Conservation (phyloP, 805 yeast genomes). For the Kuraishia hungarica region DNA sequence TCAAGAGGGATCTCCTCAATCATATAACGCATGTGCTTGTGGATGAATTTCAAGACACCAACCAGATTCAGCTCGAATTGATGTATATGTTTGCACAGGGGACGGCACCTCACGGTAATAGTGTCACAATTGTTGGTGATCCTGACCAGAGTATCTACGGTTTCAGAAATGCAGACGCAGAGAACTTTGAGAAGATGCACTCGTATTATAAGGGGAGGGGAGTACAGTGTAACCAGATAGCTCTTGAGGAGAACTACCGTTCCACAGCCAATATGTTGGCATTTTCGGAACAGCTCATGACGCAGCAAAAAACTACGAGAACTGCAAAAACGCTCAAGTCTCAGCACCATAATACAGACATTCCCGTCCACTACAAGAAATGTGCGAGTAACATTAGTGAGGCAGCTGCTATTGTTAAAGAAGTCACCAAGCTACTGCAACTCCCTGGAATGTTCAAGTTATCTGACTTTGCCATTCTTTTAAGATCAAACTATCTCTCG, state of each 20-base stretch:
- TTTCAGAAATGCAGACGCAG: slow-evolving; percentile 70
- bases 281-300: slow-evolving; percentile 58
- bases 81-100: slow-evolving; percentile 35
- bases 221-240: slow-evolving; percentile 1
- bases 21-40: slow-evolving; percentile 65
- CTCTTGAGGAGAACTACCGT: slow-evolving; percentile 53
- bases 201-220: slow-evolving; percentile 15
- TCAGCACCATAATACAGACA: slow-evolving; percentile 26
- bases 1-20: slow-evolving; percentile 31
- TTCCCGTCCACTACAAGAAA: slow-evolving; percentile 37
- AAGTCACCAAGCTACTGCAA: slow-evolving; percentile 38
- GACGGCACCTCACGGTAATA: slow-evolving; percentile 32
- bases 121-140: slow-evolving; percentile 88
- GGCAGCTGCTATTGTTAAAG: slow-evolving; percentile 48
- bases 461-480: slow-evolving; percentile 65
- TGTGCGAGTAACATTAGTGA: slow-evolving; percentile 40
- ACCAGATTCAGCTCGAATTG: slow-evolving; percentile 63
- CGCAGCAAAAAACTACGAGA: slow-evolving; percentile 43
- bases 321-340: slow-evolving; percentile 35
- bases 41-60: slow-evolving; percentile 95
- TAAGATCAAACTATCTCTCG: slow-evolving; percentile 56
- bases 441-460: slow-evolving; percentile 37
- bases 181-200: slow-evolving; percentile 55
- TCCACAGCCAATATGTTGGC: slow-evolving; percentile 63
- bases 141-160: slow-evolving; percentile 94